These are phyloP conservation scores for Euphorbia tirucalli DNA, from an alignment of 345 rosid genomes.

Conservation along the genomic window DNA sequence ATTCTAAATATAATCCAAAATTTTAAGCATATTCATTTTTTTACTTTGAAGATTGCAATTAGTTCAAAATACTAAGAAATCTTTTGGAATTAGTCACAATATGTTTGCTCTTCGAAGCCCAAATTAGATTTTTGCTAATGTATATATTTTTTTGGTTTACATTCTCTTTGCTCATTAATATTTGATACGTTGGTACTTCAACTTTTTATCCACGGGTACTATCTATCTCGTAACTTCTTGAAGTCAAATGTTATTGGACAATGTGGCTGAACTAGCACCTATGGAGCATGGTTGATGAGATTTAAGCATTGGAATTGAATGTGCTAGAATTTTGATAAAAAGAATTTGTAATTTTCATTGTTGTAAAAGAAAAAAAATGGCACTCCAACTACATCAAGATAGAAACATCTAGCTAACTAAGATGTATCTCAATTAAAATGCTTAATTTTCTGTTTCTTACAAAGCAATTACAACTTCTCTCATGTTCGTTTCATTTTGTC, in stretches of 20 bases:
- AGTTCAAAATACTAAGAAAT: neutral
- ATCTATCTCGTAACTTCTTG: neutral
- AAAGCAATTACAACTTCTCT: neutral
- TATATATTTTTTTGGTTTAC: neutral
- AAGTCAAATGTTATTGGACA: neutral
- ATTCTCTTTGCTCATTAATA: neutral
- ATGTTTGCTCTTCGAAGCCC: neutral
- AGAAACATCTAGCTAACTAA: neutral
- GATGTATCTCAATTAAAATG: neutral
- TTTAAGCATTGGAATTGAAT: neutral
- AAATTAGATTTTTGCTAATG: neutral
- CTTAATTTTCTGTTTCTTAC: neutral
- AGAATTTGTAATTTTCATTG: neutral
- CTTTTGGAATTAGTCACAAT: neutral
- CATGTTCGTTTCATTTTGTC: neutral
- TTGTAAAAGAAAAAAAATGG: neutral
- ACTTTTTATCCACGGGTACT: neutral
- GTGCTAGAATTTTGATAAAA: neutral
- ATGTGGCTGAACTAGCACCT: neutral
- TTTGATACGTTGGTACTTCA: neutral
- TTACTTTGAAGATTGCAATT: no score
- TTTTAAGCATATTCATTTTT: no score
- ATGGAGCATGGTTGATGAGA: neutral
- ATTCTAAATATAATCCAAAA: no score
- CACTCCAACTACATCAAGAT: neutral